Evolutionary conservation across 192 early-diverging fungal genomes (phyloP).

Genomic region (Linnemannia exigua): DNA sequence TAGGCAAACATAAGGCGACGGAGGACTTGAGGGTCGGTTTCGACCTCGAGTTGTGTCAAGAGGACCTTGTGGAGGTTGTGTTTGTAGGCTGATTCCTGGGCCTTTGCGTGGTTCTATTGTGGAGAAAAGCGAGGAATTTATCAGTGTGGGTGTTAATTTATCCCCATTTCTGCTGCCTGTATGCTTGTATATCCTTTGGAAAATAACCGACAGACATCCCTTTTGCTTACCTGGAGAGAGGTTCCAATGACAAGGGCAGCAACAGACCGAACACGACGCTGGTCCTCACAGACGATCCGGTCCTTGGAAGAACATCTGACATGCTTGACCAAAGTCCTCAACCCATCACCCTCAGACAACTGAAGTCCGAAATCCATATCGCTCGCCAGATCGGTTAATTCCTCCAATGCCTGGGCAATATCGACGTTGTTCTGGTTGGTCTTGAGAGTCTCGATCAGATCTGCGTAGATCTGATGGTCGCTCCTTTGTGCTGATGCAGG

Average conservation of each 20-base stretch:
- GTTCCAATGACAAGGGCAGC: conserved; percentile 67
- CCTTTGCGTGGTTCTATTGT: conserved; percentile 45
- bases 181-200: not conserved
- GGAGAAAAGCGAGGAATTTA: not conserved
- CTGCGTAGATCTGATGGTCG: conserved; percentile 51
- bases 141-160: not conserved
- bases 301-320: conserved; percentile 41
- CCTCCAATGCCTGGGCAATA: conserved; percentile 60
- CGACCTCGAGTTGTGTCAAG: conserved; percentile 24
- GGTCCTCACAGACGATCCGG: conserved; percentile 15
- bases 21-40: conserved; percentile 26
- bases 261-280: conserved; percentile 47
- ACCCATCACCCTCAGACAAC: conserved; percentile 53
- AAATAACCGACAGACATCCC: not conserved
- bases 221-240: conserved; percentile 63
- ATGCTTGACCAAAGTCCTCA: conserved; percentile 53
- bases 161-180: not conserved
- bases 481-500: conserved; percentile 11
- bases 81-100: conserved; percentile 40
- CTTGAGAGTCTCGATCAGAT: conserved; percentile 43
- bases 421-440: conserved; percentile 15
- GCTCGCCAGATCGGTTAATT: conserved; percentile 66
- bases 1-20: conserved; percentile 40
- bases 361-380: conserved; percentile 69
- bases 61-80: conserved; percentile 38